Evolutionary conservation across 2,329 filamentous ascomycete species (phyloP).

Genomic region (Calonectria leucothoes): DNA sequence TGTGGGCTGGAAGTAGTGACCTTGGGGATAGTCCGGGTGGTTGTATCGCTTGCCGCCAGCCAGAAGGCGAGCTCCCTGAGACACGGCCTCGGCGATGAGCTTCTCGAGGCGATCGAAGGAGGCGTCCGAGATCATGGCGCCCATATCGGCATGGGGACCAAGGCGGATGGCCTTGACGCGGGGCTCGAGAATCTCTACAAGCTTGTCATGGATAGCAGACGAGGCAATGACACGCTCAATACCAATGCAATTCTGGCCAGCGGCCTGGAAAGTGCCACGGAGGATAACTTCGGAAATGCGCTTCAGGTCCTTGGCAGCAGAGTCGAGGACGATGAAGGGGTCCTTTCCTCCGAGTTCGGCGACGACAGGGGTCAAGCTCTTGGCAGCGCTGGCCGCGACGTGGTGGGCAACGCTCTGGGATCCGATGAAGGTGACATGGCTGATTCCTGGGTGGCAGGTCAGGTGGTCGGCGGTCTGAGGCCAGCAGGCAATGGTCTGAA

Average conservation of each 20-base stretch:
- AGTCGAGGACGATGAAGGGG: constrained; percentile 88
- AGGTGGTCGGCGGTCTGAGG: constrained; percentile 83
- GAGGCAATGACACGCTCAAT: constrained; percentile 92
- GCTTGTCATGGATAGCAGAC: constrained; percentile 78
- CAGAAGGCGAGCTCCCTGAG: constrained; percentile 82
- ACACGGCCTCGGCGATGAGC: constrained; percentile 82
- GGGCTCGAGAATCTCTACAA: constrained; percentile 77
- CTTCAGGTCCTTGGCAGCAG: constrained; percentile 72
- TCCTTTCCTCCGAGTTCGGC: constrained; percentile 97
- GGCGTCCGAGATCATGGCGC: constrained; percentile 86
- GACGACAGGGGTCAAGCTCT: constrained; percentile 85
- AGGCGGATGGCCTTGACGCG: constrained; percentile 81
- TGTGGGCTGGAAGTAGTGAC: constrained; percentile 94
- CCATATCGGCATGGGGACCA: constrained; percentile 84
- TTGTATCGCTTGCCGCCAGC: constrained; percentile 78
- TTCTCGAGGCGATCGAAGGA: constrained; percentile 81
- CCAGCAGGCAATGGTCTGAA: constrained; percentile 91
- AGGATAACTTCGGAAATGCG: constrained; percentile 86
- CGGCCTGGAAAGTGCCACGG: constrained; percentile 92
- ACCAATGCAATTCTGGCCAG: constrained; percentile 97
- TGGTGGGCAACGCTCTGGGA: constrained; percentile 87
- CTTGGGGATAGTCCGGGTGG: constrained; percentile 80
- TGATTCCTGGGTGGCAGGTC: constrained; percentile 85
- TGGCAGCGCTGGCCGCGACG: constrained; percentile 88
- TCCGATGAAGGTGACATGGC: constrained; percentile 96